A percentile compares a stretch with the other conserved stretches of the same genome.
These are phyloP conservation scores for Chalciporus pseudorubinellus DNA, from an alignment of 768 basidiomycete species.

Conservation along the genomic window DNA sequence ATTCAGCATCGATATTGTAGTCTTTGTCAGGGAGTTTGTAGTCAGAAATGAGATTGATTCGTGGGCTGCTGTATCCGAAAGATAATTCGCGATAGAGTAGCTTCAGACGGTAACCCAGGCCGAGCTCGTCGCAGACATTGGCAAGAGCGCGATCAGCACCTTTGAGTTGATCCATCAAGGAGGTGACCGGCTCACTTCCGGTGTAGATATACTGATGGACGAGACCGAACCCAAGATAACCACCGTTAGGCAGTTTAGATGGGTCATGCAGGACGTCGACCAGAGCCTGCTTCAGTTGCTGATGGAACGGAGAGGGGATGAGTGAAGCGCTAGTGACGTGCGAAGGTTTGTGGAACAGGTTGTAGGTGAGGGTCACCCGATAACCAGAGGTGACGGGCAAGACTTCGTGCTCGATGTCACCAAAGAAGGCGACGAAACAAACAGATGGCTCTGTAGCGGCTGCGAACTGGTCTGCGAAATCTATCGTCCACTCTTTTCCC, in stretches of 20 bases:
- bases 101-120: not conserved
- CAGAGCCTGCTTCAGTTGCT: not conserved
- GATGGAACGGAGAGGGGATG: not conserved
- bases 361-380: constrained; percentile 45
- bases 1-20: too few species aligned
- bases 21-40: not conserved
- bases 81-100: not conserved
- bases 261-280: constrained; percentile 23
- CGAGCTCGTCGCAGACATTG: constrained; percentile 4
- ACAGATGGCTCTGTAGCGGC: constrained; percentile 8
- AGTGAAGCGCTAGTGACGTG: not conserved
- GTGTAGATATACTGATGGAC: too few species aligned
- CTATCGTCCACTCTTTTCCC: constrained; percentile 36
- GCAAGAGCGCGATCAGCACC: constrained; percentile 1
- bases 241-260: constrained; percentile 31
- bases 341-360: constrained; percentile 22
- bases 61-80: not conserved
- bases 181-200: not conserved
- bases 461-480: constrained; percentile 29
- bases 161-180: constrained; percentile 1
- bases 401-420: constrained; percentile 47
- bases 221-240: constrained; percentile 35
- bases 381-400: constrained; percentile 38
- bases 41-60: not conserved
- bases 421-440: constrained; percentile 40